Base-by-base conservation (phyloP, 2,329 filamentous ascomycete species). In the Tympanopsis confertula region DNA sequence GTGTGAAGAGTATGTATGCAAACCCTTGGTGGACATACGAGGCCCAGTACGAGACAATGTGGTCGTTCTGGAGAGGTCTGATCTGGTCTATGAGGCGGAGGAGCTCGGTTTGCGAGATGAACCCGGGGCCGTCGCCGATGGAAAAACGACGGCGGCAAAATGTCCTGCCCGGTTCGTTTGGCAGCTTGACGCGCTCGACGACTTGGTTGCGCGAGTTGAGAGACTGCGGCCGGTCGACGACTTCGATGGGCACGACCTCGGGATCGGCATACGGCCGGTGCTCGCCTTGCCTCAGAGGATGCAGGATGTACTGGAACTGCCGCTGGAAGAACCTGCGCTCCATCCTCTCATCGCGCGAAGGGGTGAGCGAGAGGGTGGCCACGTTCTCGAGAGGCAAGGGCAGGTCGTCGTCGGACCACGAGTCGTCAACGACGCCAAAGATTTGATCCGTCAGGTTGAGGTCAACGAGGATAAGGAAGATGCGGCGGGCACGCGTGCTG, bases 391-490 rank as follows among this genome's bases (percentile, higher is more conserved):
- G 61, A 4, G 75, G 64, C 35, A 87, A 66, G 4, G 83, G 83
- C 30, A 88, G 62, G 57, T 88, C 82, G 38, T 75, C 69, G 49
- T 88, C 83, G 46, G 83, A 79, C 81, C 81, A 86, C 17, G 78
- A 81, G 50, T 82, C 76, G 55, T 87, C 82, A 41, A 86, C 75
- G 38, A 84, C 66, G 30, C 73, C 73, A 49, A 87, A 87, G 42
- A 87, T 86, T 52, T 82, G 78, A 47, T 83, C 78, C 1, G 82
- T 73, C 10, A 82, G 67, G 20, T 76, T 78, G 18, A 86, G 62
- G 48, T 86, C 81, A 38, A 76, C 66, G 19, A 87, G 63, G 28
- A 85, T 77, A 35, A 88, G 62, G 49, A 86, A 87, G 28, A 86
- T 64, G 35, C 77, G 69, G 49, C 76, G 78, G 5, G 79, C 78